Conservation (phyloP, 1,284 basidiomycete genomes). For the Vanrija humicola region DNA sequence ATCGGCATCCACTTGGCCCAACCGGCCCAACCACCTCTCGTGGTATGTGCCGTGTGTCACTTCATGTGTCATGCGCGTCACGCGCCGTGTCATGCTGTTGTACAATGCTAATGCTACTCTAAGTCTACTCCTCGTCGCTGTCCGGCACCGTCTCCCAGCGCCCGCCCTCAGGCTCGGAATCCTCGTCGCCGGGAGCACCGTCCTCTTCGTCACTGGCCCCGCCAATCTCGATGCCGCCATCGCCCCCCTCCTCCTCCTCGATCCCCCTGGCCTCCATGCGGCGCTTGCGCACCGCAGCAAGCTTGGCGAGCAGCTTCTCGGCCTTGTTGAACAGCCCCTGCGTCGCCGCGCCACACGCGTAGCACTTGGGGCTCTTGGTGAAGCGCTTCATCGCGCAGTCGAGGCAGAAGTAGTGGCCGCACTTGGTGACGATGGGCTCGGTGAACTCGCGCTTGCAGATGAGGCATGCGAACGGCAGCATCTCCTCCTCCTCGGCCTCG, state of each 20-base stretch:
- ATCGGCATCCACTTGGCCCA: no score
- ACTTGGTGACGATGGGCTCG: conserved; percentile 91
- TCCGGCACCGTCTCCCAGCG: neutral
- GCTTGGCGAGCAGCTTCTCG: conserved; percentile 48
- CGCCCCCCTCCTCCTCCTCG: conserved; percentile 30
- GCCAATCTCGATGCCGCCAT: conserved; percentile 36
- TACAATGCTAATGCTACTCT: conserved; percentile 3
- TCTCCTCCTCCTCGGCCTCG: conserved; percentile 66
- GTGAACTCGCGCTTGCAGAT: conserved; percentile 93
- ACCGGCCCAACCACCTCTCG: no score
- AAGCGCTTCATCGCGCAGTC: conserved; percentile 86
- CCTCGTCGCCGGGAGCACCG: conserved; percentile 15
- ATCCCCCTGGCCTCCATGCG: conserved; percentile 34
- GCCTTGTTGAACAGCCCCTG: conserved; percentile 70
- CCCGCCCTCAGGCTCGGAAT: neutral
- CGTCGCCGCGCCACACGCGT: conserved; percentile 88
- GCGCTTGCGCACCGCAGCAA: conserved; percentile 44
- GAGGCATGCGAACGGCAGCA: conserved; percentile 94
- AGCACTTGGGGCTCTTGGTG: conserved; percentile 89
- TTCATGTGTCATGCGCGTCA: no score
- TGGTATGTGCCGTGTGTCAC: no score
- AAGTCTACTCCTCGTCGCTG: neutral
- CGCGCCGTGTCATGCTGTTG: neutral
- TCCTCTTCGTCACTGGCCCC: conserved; percentile 27
- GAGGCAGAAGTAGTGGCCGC: conserved; percentile 96